phyloP scores from a whole-genome alignment of 768 basidiomycete genomes.

The Kwoniella dendrophila region DNA sequence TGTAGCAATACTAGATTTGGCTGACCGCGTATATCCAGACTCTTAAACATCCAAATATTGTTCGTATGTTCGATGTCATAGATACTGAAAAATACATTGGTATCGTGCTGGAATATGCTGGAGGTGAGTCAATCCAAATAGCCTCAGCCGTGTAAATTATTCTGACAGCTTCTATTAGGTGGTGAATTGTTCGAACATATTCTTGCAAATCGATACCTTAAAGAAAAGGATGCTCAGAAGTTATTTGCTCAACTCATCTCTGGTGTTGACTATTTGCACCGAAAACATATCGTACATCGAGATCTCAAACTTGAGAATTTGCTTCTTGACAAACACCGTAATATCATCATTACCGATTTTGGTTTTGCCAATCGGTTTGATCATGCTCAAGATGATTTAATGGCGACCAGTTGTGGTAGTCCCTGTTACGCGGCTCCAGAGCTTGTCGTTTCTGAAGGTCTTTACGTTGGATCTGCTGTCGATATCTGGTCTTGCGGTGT shows the following conservation, averaged over 20 bases:
- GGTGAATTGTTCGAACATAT: constrained; percentile 99
- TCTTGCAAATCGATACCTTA: constrained; percentile 92
- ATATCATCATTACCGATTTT: constrained; percentile 99
- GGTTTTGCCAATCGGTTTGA: constrained; percentile 98
- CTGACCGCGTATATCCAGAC: constrained; percentile 60
- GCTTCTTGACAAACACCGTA: constrained; percentile 92
- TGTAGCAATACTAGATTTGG: background rate
- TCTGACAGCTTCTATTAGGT: constrained; percentile 42
- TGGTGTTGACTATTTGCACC: constrained; percentile 97
- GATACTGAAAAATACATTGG: constrained; percentile 99
- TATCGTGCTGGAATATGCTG: constrained; percentile 97
- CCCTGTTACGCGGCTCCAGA: constrained; percentile 99
- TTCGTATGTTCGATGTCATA: constrained; percentile 95
- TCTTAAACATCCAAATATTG: constrained; percentile 96
- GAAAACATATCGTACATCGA: constrained; percentile 98
- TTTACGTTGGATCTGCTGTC: constrained; percentile 95
- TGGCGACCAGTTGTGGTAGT: constrained; percentile 96
- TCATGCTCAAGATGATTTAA: constrained; percentile 86
- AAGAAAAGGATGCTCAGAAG: constrained; percentile 89
- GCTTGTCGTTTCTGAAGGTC: constrained; percentile 93
- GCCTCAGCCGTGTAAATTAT: background rate
- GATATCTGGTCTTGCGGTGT: constrained; percentile 99
- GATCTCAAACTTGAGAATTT: constrained; percentile 99
- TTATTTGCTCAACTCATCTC: constrained; percentile 98
- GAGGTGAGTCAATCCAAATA: constrained; percentile 61